phyloP scores from a whole-genome alignment of 345 rosid genomes.

The Melaleuca alternifolia region DNA sequence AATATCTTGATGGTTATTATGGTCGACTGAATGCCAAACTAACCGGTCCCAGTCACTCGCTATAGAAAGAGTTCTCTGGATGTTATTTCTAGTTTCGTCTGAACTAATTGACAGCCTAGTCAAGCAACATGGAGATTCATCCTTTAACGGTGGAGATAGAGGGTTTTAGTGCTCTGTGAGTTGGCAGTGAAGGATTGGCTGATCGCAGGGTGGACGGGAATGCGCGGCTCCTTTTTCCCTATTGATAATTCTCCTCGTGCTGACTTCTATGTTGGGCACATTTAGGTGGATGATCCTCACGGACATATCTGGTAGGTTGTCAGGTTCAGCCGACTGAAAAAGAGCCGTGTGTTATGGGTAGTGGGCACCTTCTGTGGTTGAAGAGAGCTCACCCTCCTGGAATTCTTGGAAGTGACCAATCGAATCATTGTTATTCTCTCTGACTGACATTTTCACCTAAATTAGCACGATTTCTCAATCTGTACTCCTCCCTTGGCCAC shows the following conservation, averaged over 20 bases:
- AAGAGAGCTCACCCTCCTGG: neutral
- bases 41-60: neutral
- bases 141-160: neutral
- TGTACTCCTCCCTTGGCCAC: neutral
- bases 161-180: neutral
- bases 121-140: neutral
- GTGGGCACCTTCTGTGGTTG: conserved; percentile 2
- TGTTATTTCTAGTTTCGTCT: neutral
- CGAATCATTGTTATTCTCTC: neutral
- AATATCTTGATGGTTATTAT: neutral
- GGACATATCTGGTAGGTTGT: neutral
- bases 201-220: neutral
- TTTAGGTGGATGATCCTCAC: neutral
- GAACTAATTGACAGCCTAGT: neutral
- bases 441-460: neutral
- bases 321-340: neutral
- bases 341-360: neutral
- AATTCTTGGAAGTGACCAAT: neutral
- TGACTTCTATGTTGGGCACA: neutral
- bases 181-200: neutral
- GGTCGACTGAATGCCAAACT: neutral
- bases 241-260: neutral
- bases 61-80: neutral
- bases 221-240: neutral
- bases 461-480: neutral